phyloP scores from a whole-genome alignment of 2,329 filamentous ascomycete genomes.

The Alternaria longipes region DNA sequence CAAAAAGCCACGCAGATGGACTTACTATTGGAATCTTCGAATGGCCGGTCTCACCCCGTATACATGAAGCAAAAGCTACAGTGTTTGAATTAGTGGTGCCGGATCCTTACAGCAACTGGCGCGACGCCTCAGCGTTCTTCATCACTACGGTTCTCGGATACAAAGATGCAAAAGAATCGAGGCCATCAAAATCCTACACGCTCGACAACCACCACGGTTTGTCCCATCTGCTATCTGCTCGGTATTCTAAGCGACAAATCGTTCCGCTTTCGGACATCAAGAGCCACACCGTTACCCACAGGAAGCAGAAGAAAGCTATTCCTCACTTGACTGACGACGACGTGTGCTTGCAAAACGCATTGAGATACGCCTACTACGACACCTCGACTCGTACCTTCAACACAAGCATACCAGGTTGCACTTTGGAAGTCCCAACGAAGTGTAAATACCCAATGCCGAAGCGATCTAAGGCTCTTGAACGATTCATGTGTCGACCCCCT shows the following conservation, averaged over 20 bases:
- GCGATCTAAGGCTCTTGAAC: conserved; percentile 48
- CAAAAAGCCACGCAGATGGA: conserved; percentile 39
- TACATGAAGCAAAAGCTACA: conserved; percentile 51
- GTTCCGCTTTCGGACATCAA: conserved; percentile 51
- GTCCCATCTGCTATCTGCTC: conserved; percentile 2
- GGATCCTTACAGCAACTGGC: conserved; percentile 56
- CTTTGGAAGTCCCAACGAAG: conserved; percentile 21
- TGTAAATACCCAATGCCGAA: conserved; percentile 57
- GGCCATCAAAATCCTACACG: conserved; percentile 11
- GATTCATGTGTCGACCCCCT: conserved; percentile 53
- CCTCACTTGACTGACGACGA: conserved; percentile 37
- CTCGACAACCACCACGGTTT: conserved; percentile 27
- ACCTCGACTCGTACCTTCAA: conserved; percentile 26
- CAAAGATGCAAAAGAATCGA: neutral
- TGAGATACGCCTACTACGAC: conserved; percentile 52
- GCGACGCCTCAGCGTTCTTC: conserved; percentile 59
- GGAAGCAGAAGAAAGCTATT: conserved; percentile 35
- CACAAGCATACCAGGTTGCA: conserved; percentile 10
- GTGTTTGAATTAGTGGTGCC: conserved; percentile 65
- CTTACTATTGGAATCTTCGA: conserved; percentile 63
- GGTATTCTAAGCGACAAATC: conserved; percentile 32
- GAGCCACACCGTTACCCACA: conserved; percentile 51
- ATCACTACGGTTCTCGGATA: conserved; percentile 52
- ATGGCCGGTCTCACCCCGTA: conserved; percentile 61
- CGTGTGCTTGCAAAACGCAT: conserved; percentile 59